Evolutionary conservation across 768 basidiomycete species (phyloP).

Genomic region (Lentinula boryana): DNA sequence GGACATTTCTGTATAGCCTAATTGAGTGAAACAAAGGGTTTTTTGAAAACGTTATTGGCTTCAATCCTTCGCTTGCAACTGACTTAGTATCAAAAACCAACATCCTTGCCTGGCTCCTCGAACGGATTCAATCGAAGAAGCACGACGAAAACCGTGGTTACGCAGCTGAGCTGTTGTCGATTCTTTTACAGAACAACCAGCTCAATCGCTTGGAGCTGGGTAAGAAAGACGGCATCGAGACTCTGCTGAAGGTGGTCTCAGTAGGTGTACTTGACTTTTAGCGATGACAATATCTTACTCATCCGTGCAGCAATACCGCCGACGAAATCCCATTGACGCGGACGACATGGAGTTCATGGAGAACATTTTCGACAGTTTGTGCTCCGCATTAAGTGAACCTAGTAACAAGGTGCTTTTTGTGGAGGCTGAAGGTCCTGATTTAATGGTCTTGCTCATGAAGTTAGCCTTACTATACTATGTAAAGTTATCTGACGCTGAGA

Average conservation of each 20-base stretch:
- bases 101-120: slow-evolving; percentile 73
- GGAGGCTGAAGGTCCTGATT: slow-evolving; percentile 88
- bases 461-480: slow-evolving; percentile 27
- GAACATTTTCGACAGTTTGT: slow-evolving; percentile 87
- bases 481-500: not conserved
- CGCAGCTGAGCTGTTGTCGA: slow-evolving; percentile 89
- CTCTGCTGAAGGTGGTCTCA: slow-evolving; percentile 67
- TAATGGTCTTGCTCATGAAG: slow-evolving; percentile 99
- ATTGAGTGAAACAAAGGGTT: slow-evolving; percentile 45
- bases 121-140: slow-evolving; percentile 61
- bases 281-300: slow-evolving; percentile 3
- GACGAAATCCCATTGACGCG: slow-evolving; percentile 73
- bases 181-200: slow-evolving; percentile 73
- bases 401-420: slow-evolving; percentile 78
- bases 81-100: slow-evolving; percentile 70
- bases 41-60: slow-evolving; percentile 88
- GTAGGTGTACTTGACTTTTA: slow-evolving; percentile 41
- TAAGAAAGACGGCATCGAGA: slow-evolving; percentile 75
- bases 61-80: slow-evolving; percentile 71
- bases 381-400: slow-evolving; percentile 77
- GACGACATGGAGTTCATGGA: slow-evolving; percentile 99
- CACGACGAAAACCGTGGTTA: slow-evolving; percentile 93
- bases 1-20: not conserved
- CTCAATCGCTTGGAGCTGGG: slow-evolving; percentile 65
- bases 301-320: slow-evolving; percentile 69